phyloP scores from a whole-genome alignment of 2,329 filamentous ascomycete species.

The Colletotrichum theobromicola region DNA sequence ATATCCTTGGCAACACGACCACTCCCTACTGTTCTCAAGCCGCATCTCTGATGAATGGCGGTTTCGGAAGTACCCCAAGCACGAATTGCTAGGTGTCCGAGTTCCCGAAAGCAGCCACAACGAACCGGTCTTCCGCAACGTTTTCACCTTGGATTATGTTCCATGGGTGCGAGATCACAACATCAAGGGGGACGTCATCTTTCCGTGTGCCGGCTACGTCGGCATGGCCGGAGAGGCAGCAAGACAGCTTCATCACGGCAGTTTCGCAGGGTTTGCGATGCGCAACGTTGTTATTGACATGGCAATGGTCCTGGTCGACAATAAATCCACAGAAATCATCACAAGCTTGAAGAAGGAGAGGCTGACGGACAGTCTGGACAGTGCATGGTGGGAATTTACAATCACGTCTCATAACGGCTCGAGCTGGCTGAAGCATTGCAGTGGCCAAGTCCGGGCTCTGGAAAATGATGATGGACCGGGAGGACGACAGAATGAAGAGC shows the following conservation, averaged over 20 bases:
- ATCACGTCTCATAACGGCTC: not conserved
- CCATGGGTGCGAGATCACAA: not conserved
- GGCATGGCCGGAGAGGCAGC: conserved; percentile 11
- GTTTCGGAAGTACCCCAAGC: not conserved
- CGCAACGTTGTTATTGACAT: conserved; percentile 31
- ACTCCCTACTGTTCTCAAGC: not conserved
- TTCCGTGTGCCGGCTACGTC: not conserved
- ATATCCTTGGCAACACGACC: not conserved
- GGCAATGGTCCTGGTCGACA: conserved; percentile 21
- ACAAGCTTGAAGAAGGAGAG: not conserved
- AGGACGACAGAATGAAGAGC: not conserved
- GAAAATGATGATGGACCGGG: not conserved
- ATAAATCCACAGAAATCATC: not conserved
- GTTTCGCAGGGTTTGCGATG: conserved; percentile 26
- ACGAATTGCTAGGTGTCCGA: not conserved
- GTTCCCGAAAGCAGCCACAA: not conserved
- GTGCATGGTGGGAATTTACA: not conserved
- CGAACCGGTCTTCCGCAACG: not conserved
- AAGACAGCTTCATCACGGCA: not conserved
- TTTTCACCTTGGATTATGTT: not conserved
- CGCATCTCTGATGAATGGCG: not conserved
- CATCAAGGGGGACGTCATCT: not conserved
- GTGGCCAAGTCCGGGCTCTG: not conserved
- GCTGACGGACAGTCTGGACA: not conserved
- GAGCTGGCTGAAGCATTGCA: not conserved